Conservation (phyloP, 1,284 basidiomycete species). For the Mrakiaceae sp. region DNA sequence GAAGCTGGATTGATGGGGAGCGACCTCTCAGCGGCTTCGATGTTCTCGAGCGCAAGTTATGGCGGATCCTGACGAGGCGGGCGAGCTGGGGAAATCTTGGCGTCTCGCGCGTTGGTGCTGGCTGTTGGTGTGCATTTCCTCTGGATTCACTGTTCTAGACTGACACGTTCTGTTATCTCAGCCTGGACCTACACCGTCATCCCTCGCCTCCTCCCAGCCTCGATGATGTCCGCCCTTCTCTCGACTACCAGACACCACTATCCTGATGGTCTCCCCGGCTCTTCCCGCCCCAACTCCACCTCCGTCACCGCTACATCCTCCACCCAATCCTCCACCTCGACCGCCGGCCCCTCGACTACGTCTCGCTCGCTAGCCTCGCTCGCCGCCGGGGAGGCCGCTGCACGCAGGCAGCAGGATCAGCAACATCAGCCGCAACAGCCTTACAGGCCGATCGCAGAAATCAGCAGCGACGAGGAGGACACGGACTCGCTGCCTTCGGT, state of each 20-base stretch:
- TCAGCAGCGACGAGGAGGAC: background rate
- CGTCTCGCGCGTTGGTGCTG: conserved; percentile 9
- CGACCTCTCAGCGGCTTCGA: conserved; percentile 11
- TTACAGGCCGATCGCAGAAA: background rate
- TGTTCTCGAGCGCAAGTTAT: conserved; percentile 5
- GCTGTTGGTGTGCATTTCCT: conserved; percentile 9
- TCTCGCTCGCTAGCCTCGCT: background rate
- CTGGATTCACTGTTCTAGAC: too few species aligned
- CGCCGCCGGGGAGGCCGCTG: background rate
- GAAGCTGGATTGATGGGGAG: conserved; percentile 6
- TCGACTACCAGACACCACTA: background rate
- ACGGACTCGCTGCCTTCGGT: background rate
- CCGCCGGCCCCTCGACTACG: background rate
- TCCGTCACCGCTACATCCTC: background rate
- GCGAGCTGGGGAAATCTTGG: background rate
- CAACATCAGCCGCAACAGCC: background rate
- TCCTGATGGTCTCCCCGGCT: background rate
- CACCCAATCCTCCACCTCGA: background rate
- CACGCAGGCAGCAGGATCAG: background rate
- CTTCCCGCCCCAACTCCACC: background rate
- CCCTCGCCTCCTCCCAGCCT: conserved; percentile 8
- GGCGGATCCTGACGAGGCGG: background rate
- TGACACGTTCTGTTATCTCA: background rate
- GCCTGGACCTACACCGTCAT: conserved; percentile 16
- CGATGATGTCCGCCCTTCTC: conserved; percentile 1